Conservation (phyloP, 495 filamentous ascomycete species). For the Aspergillus affinis region DNA sequence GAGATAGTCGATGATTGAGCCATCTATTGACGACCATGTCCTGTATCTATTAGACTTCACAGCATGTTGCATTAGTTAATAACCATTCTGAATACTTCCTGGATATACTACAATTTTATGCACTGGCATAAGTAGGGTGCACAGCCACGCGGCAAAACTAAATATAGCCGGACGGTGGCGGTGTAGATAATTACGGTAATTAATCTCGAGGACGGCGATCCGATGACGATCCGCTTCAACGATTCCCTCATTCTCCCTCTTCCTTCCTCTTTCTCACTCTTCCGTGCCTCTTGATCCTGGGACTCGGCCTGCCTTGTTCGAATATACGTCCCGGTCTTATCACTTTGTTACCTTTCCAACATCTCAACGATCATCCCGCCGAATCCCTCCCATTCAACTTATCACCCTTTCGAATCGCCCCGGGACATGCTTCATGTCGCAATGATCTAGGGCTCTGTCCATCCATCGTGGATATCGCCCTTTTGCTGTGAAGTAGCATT, state of each 20-base stretch:
- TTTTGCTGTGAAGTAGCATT: slow-evolving; percentile 3
- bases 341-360: not conserved
- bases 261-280: not conserved
- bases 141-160: not conserved
- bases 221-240: not conserved
- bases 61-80: not conserved
- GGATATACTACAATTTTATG: not conserved
- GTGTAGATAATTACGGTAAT: slow-evolving; percentile 1
- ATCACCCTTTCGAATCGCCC: not conserved
- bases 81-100: not conserved
- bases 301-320: too few species aligned
- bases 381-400: not conserved
- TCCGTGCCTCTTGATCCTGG: not conserved
- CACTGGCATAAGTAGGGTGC: not conserved
- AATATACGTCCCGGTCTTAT: not conserved
- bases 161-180: not conserved
- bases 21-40: not conserved
- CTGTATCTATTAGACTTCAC: not conserved
- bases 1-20: not conserved
- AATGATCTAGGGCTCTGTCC: slow-evolving; percentile 13
- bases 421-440: slow-evolving; percentile 6
- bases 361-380: not conserved
- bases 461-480: slow-evolving; percentile 3
- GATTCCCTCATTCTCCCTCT: not conserved
- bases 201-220: not conserved